Evolutionary conservation across 805 yeast species (phyloP), one percentile per base, ranked within the genome.

Genomic region (Cyberlindnera nakhonratchasimensis): DNA sequence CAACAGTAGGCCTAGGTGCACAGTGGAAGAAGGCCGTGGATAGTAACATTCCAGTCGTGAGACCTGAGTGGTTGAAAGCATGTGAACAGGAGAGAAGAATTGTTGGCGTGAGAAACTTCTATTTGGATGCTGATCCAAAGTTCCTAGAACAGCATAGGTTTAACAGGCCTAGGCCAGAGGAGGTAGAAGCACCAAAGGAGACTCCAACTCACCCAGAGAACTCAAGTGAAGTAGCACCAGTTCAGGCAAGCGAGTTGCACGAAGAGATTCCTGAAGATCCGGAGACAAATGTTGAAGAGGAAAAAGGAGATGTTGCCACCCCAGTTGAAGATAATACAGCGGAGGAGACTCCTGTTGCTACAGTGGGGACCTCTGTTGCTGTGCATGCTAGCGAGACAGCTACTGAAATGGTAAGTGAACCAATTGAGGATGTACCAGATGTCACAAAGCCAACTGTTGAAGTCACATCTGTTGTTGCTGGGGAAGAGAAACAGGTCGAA

Each of bases 11-110:
- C 37, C 68, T 69, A 31, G 88, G 87, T n/a, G 72, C 81, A 14
- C 90, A 86, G 62, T 85, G 77, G 67, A 71, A 80, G 48, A 82
- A 79, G 59, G 99, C 98, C 2, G 72, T 75, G 47, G 89, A 83
- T 40, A 77, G 79, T 68, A 93, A 89, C 59, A 88, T 93, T 42
- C 99, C 99, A 2, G 77, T 93, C 29, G 90, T 93, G 21, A 77
- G 96, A 62, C 98, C 99, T 0, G 97, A 93, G 61, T 93, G 98
- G 98, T 69, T 93, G 43, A 83, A 85, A 63, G 96, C 97, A 1
- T 93, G 98, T 67, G 95, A 86, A 54, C 63, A 74, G 32, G 97
- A 90, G 58, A 78, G 93, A 53, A 69, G 96, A 57, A 81, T 93
- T 42, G 95, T 90, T 32, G 96, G 98, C 21, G 99, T 93, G 13